A percentile compares a stretch with the other conserved stretches of the same genome.
These are phyloP conservation scores for Tulasnella sp. DNA, from an alignment of 768 basidiomycete species.

Conservation along the genomic window DNA sequence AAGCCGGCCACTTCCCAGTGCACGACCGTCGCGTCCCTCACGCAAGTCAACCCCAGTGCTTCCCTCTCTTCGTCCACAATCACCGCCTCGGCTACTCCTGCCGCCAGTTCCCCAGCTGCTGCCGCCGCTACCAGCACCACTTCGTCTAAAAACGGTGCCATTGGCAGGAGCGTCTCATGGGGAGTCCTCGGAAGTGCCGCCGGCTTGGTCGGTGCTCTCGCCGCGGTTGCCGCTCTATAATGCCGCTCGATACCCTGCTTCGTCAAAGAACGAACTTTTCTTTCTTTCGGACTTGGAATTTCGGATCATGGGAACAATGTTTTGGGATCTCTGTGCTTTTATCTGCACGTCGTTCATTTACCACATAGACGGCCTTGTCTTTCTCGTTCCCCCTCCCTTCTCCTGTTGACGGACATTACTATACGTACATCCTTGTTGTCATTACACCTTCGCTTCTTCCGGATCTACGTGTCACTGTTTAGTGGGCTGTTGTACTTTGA, in stretches of 20 bases:
- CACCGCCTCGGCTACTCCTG: conserved; percentile 23
- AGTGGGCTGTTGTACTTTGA: conserved; percentile 1
- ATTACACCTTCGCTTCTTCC: neutral
- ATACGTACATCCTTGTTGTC: neutral
- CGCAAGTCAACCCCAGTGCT: conserved; percentile 40
- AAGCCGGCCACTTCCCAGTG: conserved; percentile 60
- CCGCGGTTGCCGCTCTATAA: neutral
- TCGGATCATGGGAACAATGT: neutral
- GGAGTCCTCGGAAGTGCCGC: neutral
- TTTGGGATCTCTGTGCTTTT: neutral
- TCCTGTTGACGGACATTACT: neutral
- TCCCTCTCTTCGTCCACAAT: conserved; percentile 29
- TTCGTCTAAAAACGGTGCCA: neutral
- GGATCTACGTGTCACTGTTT: neutral
- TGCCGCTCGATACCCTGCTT: neutral
- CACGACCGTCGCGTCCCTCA: conserved; percentile 48
- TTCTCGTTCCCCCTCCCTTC: neutral
- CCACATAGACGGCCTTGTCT: neutral
- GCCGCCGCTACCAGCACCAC: neutral
- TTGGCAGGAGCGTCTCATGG: neutral
- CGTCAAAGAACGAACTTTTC: neutral
- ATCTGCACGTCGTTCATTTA: neutral
- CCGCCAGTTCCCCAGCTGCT: neutral
- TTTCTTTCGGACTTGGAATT: neutral
- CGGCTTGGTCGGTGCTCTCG: neutral